phyloP scores from a whole-genome alignment of 2,329 filamentous ascomycete genomes.

The Fusarium decemcellulare region DNA sequence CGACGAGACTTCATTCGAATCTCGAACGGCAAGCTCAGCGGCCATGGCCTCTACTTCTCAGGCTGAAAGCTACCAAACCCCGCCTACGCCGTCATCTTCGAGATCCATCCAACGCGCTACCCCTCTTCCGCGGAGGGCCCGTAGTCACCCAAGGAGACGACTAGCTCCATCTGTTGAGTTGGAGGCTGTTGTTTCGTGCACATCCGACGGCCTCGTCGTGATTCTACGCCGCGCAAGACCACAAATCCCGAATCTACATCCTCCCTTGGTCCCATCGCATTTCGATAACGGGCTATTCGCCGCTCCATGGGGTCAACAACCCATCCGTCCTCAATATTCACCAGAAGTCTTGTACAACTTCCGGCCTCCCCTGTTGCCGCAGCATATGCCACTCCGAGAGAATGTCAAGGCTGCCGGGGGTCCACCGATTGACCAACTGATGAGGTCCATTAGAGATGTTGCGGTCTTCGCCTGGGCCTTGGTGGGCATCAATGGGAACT shows the following conservation, averaged over 20 bases:
- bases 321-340: constrained; percentile 66
- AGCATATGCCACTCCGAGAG: constrained; percentile 61
- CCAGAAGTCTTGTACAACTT: constrained; percentile 50
- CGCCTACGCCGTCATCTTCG: constrained; percentile 36
- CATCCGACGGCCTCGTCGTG: constrained; percentile 89
- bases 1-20: constrained; percentile 23
- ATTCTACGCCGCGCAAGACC: constrained; percentile 82
- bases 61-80: constrained; percentile 24
- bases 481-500: constrained; percentile 82
- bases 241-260: constrained; percentile 72
- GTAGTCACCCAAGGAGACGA: constrained; percentile 23
- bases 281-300: constrained; percentile 79
- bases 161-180: constrained; percentile 73
- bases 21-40: constrained; percentile 33
- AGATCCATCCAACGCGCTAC: constrained; percentile 3
- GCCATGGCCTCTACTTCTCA: constrained; percentile 15
- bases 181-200: constrained; percentile 92
- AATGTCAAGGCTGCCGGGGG: constrained; percentile 63
- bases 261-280: constrained; percentile 60
- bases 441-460: constrained; percentile 86
- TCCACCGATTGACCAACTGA: constrained; percentile 74
- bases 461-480: constrained; percentile 91
- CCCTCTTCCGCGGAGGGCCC: constrained; percentile 8
- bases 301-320: constrained; percentile 82
- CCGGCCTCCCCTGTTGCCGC: constrained; percentile 55